phyloP scores from a whole-genome alignment of 2,329 filamentous ascomycete genomes.

The Botryotinia globosa region DNA sequence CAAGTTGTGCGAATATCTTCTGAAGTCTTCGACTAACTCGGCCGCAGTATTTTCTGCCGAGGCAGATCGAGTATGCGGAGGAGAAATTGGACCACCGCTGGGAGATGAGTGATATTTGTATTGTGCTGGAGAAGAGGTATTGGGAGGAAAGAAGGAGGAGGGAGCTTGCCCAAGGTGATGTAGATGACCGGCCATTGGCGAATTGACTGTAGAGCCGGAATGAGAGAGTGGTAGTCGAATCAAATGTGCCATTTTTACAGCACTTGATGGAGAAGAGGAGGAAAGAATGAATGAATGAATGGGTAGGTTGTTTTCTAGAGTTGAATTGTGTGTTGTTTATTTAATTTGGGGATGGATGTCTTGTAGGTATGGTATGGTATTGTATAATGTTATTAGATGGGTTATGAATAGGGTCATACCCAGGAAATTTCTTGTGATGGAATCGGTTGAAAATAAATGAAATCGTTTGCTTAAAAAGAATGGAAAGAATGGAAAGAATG shows the following conservation, averaged over 20 bases:
- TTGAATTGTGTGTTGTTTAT: slow-evolving; percentile 23
- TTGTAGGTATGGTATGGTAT: neutral
- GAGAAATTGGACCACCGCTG: slow-evolving; percentile 31
- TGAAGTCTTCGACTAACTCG: slow-evolving; percentile 37
- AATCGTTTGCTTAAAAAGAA: too few species aligned
- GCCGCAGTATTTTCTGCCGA: slow-evolving; percentile 33
- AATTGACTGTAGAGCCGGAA: slow-evolving; percentile 18
- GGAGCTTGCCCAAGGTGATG: neutral
- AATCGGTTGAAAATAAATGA: neutral
- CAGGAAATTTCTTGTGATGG: neutral
- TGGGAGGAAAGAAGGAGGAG: slow-evolving; percentile 1
- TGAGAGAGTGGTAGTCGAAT: slow-evolving; percentile 19
- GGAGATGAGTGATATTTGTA: slow-evolving; percentile 20
- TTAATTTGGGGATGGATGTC: neutral
- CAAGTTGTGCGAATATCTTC: slow-evolving; percentile 35
- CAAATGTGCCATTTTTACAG: slow-evolving; percentile 24
- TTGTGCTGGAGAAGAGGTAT: slow-evolving; percentile 8
- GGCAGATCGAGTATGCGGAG: slow-evolving; percentile 35
- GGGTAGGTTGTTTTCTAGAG: slow-evolving; percentile 19
- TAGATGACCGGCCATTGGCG: slow-evolving; percentile 24
- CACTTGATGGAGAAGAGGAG: slow-evolving; percentile 32
- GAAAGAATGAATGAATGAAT: slow-evolving; percentile 38
- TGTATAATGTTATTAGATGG: neutral
- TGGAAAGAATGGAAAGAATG: neutral
- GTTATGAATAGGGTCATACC: neutral